These are phyloP conservation scores for Skeletonema costatum DNA, from an alignment of 108 stramenopile genomes.

Conservation along the genomic window DNA sequence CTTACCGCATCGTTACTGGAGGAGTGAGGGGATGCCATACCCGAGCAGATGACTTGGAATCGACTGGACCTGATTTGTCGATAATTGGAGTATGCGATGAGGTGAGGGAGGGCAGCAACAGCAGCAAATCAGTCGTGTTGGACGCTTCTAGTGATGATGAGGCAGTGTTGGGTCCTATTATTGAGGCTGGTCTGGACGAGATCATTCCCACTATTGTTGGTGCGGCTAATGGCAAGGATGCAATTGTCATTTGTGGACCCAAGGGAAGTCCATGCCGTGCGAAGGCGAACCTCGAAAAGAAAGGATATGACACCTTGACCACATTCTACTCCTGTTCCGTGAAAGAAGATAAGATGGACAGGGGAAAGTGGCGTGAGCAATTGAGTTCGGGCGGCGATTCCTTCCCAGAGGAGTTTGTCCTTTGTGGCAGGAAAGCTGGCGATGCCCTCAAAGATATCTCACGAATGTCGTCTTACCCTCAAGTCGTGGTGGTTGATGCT, in stretches of 20 bases:
- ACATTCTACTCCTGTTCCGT: conserved; percentile 34
- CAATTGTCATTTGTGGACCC: conserved; percentile 28
- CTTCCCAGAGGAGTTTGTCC: background rate
- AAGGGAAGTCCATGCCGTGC: conserved; percentile 33
- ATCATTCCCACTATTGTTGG: conserved; percentile 25
- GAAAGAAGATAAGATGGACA: conserved; percentile 20
- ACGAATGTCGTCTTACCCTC: no score
- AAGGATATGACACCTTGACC: conserved; percentile 20
- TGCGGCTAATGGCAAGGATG: background rate
- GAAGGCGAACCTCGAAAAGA: conserved; percentile 24
- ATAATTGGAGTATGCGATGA: conserved; percentile 28
- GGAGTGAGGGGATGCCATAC: conserved; percentile 76
- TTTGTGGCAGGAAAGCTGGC: no score
- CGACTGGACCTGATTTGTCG: conserved; percentile 65
- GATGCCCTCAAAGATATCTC: no score
- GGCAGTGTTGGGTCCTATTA: conserved; percentile 18
- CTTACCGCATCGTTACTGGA: conserved; percentile 76
- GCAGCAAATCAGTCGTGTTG: conserved; percentile 19
- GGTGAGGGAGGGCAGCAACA: conserved; percentile 17
- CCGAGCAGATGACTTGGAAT: conserved; percentile 76
- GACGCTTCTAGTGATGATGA: conserved; percentile 36
- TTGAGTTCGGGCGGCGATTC: conserved; percentile 8
- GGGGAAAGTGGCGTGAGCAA: conserved; percentile 34
- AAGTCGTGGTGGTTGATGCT: no score
- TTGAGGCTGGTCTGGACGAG: conserved; percentile 37